These are phyloP conservation scores for Aspergillus wentii DNA, from an alignment of 495 filamentous ascomycete genomes.

Conservation along the genomic window DNA sequence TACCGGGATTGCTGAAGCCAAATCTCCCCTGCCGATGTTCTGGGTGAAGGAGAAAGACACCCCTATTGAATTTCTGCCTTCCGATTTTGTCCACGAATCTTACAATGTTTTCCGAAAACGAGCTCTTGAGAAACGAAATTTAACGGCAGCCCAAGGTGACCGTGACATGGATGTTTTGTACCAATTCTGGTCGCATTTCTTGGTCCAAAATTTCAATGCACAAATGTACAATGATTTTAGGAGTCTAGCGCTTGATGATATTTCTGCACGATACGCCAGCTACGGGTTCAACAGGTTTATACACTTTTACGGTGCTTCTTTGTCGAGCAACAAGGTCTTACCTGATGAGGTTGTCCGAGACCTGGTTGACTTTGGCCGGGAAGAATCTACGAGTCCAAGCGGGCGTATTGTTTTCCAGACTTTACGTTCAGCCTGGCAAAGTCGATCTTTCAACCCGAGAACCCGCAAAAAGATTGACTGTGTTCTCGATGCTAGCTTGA, in stretches of 20 bases:
- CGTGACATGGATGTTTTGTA: conserved; percentile 64
- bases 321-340: conserved; percentile 44
- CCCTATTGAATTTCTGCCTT: conserved; percentile 31
- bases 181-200: conserved; percentile 74
- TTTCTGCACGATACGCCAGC: conserved; percentile 36
- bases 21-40: conserved; percentile 20
- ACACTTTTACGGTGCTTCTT: conserved; percentile 53
- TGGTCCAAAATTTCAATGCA: conserved; percentile 69
- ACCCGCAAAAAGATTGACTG: conserved; percentile 52
- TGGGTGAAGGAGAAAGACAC: conserved; percentile 45
- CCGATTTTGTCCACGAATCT: conserved; percentile 44
- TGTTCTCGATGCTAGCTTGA: conserved; percentile 35
- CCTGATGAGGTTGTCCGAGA: conserved; percentile 47
- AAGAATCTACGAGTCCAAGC: conserved; percentile 18
- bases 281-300: conserved; percentile 52
- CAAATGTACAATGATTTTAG: conserved; percentile 80
- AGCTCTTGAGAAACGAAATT: conserved; percentile 53
- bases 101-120: conserved; percentile 52
- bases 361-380: conserved; percentile 47
- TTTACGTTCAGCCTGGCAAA: conserved; percentile 46
- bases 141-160: conserved; percentile 40
- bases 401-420: conserved; percentile 43
- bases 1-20: conserved; percentile 3
- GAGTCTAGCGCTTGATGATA: conserved; percentile 63
- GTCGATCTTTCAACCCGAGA: conserved; percentile 48